Percentiles rank a stretch among this genome's conserved stretches.
Evolutionary conservation across 1,284 basidiomycete species (phyloP).

Genomic region (Somion occarium): DNA sequence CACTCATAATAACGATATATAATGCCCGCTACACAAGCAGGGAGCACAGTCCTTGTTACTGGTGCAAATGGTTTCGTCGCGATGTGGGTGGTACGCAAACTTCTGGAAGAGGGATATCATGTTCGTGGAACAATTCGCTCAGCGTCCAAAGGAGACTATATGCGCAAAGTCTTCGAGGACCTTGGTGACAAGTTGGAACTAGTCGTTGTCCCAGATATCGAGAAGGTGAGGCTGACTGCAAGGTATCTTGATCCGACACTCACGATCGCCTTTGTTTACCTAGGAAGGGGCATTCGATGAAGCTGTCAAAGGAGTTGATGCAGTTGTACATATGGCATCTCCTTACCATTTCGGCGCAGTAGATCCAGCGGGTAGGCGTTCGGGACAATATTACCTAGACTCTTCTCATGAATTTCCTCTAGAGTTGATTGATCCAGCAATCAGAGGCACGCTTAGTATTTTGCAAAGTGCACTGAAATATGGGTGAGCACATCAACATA

Average conservation of each 20-base stretch:
- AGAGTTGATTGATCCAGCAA: constrained; percentile 57
- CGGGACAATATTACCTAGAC: background rate
- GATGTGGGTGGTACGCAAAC: constrained; percentile 24
- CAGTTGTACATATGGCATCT: constrained; percentile 54
- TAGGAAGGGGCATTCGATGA: constrained; percentile 70
- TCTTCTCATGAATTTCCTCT: constrained; percentile 10
- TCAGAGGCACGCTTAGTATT: constrained; percentile 57
- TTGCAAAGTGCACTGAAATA: constrained; percentile 25
- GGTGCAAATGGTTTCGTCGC: constrained; percentile 30
- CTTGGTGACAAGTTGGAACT: constrained; percentile 5
- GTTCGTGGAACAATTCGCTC: constrained; percentile 49
- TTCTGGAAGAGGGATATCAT: constrained; percentile 29
- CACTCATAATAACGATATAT: too few species aligned
- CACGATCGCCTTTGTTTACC: background rate
- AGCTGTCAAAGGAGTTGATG: constrained; percentile 62
- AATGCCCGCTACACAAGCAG: constrained; percentile 12
- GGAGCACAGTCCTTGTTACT: constrained; percentile 24
- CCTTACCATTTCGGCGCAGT: constrained; percentile 36
- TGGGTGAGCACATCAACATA: constrained; percentile 20
- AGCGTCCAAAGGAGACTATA: constrained; percentile 39
- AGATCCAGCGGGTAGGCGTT: constrained; percentile 25
- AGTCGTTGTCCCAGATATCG: constrained; percentile 7
- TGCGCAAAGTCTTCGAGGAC: constrained; percentile 13
- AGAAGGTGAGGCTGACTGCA: constrained; percentile 25
- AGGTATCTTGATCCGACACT: background rate